phyloP scores from a whole-genome alignment of 768 basidiomycete species.

The Amyloporia xantha region DNA sequence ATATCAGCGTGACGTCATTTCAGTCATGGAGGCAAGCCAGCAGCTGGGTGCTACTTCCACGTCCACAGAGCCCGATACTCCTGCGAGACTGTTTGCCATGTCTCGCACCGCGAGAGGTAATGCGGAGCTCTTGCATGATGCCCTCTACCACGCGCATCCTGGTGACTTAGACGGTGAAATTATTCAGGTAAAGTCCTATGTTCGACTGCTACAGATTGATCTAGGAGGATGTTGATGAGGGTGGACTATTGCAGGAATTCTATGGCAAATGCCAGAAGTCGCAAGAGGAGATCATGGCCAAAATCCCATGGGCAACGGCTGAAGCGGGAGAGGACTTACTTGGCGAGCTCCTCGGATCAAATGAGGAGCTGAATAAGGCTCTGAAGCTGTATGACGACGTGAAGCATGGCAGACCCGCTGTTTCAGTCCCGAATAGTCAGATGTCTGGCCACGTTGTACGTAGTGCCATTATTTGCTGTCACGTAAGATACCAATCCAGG shows the following conservation, averaged over 20 bases:
- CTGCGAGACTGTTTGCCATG: slow-evolving; percentile 49
- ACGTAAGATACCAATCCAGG: too few relatives aligned
- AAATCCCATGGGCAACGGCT: slow-evolving; percentile 89
- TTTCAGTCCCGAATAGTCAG: too few relatives aligned
- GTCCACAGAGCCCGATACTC: slow-evolving; percentile 67
- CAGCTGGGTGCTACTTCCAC: slow-evolving; percentile 35
- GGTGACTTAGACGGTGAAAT: slow-evolving; percentile 48
- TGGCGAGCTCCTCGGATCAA: slow-evolving; percentile 62
- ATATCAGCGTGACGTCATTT: slow-evolving; percentile 36
- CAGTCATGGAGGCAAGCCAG: slow-evolving; percentile 37
- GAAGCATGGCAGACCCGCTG: slow-evolving; percentile 27
- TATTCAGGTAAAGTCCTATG: slow-evolving; percentile 30
- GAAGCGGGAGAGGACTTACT: slow-evolving; percentile 75
- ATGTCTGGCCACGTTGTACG: too few relatives aligned
- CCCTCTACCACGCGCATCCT: slow-evolving; percentile 60
- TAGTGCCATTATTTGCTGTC: too few relatives aligned
- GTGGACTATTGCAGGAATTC: slow-evolving; percentile 56
- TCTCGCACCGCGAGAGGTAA: slow-evolving; percentile 60
- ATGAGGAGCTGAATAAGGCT: slow-evolving; percentile 60
- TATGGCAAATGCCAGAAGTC: slow-evolving; percentile 67
- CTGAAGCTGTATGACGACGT: slow-evolving; percentile 74
- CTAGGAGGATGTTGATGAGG: too few relatives aligned
- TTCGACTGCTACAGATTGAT: not conserved
- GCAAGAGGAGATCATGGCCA: slow-evolving; percentile 75
- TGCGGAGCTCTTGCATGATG: slow-evolving; percentile 65